These are phyloP conservation scores for Dothideomycetes sp. DNA, from an alignment of 2,329 filamentous ascomycete genomes.

Conservation along the genomic window DNA sequence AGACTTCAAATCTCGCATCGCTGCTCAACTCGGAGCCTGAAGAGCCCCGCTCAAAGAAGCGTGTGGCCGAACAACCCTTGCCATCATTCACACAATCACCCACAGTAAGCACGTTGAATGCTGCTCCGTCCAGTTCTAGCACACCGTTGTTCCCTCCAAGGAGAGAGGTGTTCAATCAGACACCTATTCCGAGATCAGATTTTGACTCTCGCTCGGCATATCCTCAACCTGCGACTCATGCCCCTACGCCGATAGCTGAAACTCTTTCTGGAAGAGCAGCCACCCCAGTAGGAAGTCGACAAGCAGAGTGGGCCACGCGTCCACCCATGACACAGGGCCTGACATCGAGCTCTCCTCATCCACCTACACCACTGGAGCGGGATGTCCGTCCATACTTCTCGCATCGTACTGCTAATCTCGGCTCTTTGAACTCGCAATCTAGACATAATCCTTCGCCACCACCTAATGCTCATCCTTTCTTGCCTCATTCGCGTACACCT, in stretches of 20 bases:
- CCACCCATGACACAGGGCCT: conserved; percentile 15
- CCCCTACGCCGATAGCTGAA: conserved; percentile 6
- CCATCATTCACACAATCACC: conserved; percentile 17
- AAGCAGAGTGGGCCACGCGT: conserved; percentile 19
- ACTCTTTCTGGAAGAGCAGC: conserved; percentile 12
- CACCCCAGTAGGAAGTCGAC: conserved; percentile 17
- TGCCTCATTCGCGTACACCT: conserved; percentile 25
- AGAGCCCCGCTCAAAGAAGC: conserved; percentile 25
- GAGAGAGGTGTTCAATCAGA: conserved; percentile 14
- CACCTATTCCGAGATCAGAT: conserved; percentile 13
- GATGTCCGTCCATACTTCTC: conserved; percentile 24
- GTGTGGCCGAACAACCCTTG: conserved; percentile 20
- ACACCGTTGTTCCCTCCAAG: not conserved
- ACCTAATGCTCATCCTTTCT: conserved; percentile 20
- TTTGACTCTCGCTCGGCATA: conserved; percentile 7
- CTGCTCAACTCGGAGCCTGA: conserved; percentile 28
- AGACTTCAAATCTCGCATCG: conserved; percentile 29
- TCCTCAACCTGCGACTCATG: conserved; percentile 10
- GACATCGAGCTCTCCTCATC: conserved; percentile 19
- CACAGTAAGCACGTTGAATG: conserved; percentile 8
- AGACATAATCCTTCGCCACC: conserved; percentile 28
- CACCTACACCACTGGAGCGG: conserved; percentile 20
- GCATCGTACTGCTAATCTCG: conserved; percentile 22
- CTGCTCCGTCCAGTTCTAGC: conserved; percentile 5
- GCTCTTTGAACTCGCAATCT: conserved; percentile 21